Conservation (phyloP, 2,329 filamentous ascomycete species). For the Pseudonectria foliicola region DNA sequence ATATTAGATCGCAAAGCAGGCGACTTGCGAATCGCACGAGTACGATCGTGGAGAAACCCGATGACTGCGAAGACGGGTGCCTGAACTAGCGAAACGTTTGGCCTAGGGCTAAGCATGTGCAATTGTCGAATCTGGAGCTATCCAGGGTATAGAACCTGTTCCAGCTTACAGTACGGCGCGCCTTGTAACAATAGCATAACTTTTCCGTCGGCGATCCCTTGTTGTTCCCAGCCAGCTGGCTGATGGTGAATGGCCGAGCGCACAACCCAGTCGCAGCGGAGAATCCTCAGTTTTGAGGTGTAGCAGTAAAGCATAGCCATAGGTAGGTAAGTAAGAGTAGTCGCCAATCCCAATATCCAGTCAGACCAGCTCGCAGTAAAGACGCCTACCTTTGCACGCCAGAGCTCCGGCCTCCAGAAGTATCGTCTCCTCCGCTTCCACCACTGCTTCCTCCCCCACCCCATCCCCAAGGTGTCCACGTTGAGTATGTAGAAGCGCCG, state of each 20-base stretch:
- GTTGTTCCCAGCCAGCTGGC: too few relatives aligned
- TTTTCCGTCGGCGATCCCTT: too few relatives aligned
- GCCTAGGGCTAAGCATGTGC: too few relatives aligned
- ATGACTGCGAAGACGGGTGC: too few relatives aligned
- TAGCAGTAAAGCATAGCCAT: constrained; percentile 3
- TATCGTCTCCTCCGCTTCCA: constrained; percentile 7
- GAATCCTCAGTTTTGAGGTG: constrained; percentile 2
- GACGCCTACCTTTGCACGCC: constrained; percentile 31
- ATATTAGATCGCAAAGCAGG: too few relatives aligned
- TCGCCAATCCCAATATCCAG: constrained; percentile 23
- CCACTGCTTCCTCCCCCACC: constrained; percentile 15
- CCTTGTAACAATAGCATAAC: neutral
- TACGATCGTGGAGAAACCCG: too few relatives aligned
- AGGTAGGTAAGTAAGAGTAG: too few relatives aligned
- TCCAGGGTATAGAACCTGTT: neutral
- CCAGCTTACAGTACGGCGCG: constrained; percentile 4
- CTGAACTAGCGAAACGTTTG: too few relatives aligned
- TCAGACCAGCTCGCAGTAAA: constrained; percentile 12
- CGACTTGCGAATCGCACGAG: too few relatives aligned
- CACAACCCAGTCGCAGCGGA: constrained; percentile 6
- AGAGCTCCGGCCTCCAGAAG: constrained; percentile 28
- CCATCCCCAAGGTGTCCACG: constrained; percentile 47
- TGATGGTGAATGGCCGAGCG: too few relatives aligned
- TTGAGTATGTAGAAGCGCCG: constrained; percentile 21
- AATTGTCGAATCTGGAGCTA: too few relatives aligned